Base-by-base conservation (phyloP, 1,139 yeast species). In the Scheffersomyces titani region DNA sequence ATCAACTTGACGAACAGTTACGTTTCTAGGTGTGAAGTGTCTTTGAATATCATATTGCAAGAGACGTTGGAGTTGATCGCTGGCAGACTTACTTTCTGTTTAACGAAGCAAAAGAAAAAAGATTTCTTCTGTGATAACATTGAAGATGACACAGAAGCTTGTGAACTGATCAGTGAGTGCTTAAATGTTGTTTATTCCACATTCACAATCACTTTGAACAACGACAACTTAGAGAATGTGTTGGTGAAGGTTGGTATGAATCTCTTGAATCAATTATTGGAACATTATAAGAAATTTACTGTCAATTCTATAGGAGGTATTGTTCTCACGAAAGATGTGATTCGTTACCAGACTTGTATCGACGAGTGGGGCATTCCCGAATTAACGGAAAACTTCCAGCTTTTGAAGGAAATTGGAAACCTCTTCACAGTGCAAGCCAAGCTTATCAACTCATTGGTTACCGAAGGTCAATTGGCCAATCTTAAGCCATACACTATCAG, bases 281-380 rank as follows among this genome's bases (percentile, higher is more conserved):
- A 82, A 40, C 98, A 93, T 69, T 88, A 89, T 67, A 88, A 88
- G 61, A 89, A 87, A 66, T 90, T 86, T 68, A 84, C 85, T 46
- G 91, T 92, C 58, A 90, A 86, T 64, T 86, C 92, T 2, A 83
- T 88, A 11, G 98, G 98, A 54, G 97, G 97, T 30, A 81, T 89
- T 57, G 85, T 89, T 19, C 82, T 91, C n/a, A 89, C 97, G 0
- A 89, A 89, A 58, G 98, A 93, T 73, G 86, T 90, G 6, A 89
- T 90, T 51, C 83, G 90, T 46, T 92, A 89, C 68, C 96, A 91
- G 68, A 82, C 87, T 19, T 81, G 85, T 0, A 83, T 93, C 54
- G 96, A 89, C 59, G 79, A 76, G 51, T 91, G 97, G 94, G 80
- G 78, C 5, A 78, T 90, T 36, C 79, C 81, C 2, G 87, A 84